A percentile compares a stretch with the other conserved stretches of the same genome.
These are phyloP conservation scores for Macrophomina pseudophaseolina DNA, from an alignment of 2,329 filamentous ascomycete species.

Conservation along the genomic window DNA sequence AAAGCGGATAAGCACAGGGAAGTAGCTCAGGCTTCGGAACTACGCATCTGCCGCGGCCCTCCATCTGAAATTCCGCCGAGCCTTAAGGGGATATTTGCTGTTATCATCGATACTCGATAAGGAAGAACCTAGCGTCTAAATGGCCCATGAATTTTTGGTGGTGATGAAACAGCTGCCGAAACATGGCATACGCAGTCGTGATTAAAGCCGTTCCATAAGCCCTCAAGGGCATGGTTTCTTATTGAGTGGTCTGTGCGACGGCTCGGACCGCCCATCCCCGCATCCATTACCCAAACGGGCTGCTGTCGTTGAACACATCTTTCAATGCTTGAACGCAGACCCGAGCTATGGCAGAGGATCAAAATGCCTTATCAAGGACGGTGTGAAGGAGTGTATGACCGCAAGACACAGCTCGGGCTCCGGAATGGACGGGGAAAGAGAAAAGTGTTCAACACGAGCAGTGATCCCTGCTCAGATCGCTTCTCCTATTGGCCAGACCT, in stretches of 20 bases:
- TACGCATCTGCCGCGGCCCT: no score
- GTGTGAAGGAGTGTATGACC: neutral
- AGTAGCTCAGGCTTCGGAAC: no score
- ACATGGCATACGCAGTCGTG: no score
- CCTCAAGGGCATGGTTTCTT: neutral
- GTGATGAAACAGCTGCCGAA: no score
- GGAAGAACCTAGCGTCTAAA: no score
- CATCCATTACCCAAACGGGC: neutral
- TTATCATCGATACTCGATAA: no score
- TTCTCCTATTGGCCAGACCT: neutral
- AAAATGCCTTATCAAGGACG: neutral
- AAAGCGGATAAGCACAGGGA: no score
- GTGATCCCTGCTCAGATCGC: slow-evolving; percentile 1
- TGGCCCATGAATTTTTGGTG: no score
- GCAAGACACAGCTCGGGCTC: neutral
- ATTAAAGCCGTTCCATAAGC: no score
- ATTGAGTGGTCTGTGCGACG: slow-evolving; percentile 6
- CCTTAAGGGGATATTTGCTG: no score
- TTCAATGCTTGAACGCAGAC: neutral
- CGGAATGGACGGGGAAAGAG: neutral
- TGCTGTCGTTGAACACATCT: neutral
- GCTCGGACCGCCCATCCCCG: slow-evolving; percentile 1
- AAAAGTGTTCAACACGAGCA: slow-evolving; percentile 1
- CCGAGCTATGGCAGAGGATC: neutral
- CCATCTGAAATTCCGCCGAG: no score